Conservation (phyloP, 129 eudicot genomes). For the Escallonia rubra region DNA sequence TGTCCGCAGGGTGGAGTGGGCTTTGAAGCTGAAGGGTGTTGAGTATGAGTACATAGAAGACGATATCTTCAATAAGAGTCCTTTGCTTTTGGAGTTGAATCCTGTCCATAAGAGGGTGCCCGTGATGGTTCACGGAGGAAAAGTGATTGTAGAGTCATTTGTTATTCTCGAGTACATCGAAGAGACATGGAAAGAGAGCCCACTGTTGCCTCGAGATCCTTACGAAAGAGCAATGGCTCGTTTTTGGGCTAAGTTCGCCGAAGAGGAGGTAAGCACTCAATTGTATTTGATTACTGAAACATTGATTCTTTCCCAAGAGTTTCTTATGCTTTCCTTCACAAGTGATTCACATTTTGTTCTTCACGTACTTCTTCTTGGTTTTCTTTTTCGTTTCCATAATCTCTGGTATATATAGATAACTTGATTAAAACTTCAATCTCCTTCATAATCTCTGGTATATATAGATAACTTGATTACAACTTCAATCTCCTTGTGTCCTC, state of each 20-base stretch:
- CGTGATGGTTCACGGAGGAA: conserved; percentile 24
- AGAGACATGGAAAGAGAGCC: conserved; percentile 21
- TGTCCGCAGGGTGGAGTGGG: conserved; percentile 19
- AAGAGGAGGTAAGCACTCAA: conserved; percentile 20
- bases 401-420: neutral
- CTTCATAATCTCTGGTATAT: neutral
- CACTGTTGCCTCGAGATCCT: conserved; percentile 30
- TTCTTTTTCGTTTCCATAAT: neutral
- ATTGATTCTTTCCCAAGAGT: no score
- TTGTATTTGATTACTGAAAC: no score
- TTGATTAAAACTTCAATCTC: no score
- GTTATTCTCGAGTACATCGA: conserved; percentile 33
- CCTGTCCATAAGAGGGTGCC: conserved; percentile 28
- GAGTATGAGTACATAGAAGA: conserved; percentile 24
- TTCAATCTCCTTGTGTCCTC: no score
- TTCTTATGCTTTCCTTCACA: no score
- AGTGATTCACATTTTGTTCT: no score
- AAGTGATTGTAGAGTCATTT: conserved; percentile 15
- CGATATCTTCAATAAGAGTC: conserved; percentile 16
- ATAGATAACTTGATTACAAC: no score
- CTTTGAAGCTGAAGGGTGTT: conserved; percentile 17
- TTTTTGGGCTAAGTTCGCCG: conserved; percentile 29
- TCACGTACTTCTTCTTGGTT: neutral
- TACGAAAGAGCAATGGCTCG: conserved; percentile 17
- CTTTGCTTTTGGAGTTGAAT: conserved; percentile 18